Evolutionary conservation across 2,329 filamentous ascomycete species (phyloP).

Genomic region (Knufia petricola): DNA sequence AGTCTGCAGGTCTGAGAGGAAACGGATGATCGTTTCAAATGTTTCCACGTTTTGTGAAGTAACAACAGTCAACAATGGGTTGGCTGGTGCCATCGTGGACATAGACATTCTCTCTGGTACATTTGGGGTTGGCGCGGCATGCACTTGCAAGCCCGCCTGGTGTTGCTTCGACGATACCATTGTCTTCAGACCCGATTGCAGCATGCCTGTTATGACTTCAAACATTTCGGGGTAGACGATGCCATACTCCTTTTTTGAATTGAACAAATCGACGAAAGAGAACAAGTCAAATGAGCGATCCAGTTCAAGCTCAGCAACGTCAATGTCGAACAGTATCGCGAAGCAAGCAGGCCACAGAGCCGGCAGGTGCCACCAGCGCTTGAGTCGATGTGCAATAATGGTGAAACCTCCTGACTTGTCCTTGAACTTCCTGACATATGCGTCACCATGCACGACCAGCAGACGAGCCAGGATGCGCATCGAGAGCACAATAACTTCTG

Average conservation of each 20-base stretch:
- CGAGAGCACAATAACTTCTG: slow-evolving; percentile 70
- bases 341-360: slow-evolving; percentile 82
- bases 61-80: slow-evolving; percentile 19
- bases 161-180: slow-evolving; percentile 49
- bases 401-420: slow-evolving; percentile 79
- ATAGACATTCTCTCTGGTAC: slow-evolving; percentile 19
- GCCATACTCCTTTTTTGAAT: slow-evolving; percentile 44
- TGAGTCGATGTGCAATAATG: slow-evolving; percentile 72
- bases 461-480: slow-evolving; percentile 75
- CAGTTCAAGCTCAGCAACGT: slow-evolving; percentile 65
- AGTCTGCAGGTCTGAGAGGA: slow-evolving; percentile 68
- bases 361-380: slow-evolving; percentile 79
- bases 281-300: slow-evolving; percentile 64
- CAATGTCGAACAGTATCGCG: slow-evolving; percentile 75
- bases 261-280: slow-evolving; percentile 64
- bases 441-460: slow-evolving; percentile 68
- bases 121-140: slow-evolving; percentile 26
- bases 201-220: slow-evolving; percentile 71
- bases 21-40: slow-evolving; percentile 66
- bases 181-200: slow-evolving; percentile 75
- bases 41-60: slow-evolving; percentile 53
- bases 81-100: slow-evolving; percentile 23
- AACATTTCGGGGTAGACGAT: slow-evolving; percentile 70
- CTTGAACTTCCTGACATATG: slow-evolving; percentile 76
- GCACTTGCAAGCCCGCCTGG: slow-evolving; percentile 6